These are phyloP conservation scores for Spergularia bocconei DNA, from an alignment of 148 eudicot genomes.

Conservation along the genomic window DNA sequence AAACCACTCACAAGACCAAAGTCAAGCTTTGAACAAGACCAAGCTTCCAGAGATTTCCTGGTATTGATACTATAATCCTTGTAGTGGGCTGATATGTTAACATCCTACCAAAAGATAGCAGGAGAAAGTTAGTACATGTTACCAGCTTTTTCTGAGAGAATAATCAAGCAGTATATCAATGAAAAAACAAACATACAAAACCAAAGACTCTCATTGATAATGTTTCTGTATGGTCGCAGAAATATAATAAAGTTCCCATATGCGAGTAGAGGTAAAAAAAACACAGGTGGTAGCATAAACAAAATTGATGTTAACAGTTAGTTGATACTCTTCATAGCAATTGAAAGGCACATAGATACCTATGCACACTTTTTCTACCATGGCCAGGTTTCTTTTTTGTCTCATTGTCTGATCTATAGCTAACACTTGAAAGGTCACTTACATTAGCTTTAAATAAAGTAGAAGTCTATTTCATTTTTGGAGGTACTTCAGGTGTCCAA, in stretches of 20 bases:
- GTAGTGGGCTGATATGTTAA: constrained; percentile 66
- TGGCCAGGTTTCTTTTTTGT: no score
- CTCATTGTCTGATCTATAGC: no score
- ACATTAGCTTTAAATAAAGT: no score
- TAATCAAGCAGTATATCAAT: constrained; percentile 10
- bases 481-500: no score
- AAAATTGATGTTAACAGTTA: no score
- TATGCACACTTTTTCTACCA: no score
- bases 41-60: constrained; percentile 86
- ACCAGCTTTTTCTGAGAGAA: not conserved
- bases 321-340: no score
- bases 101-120: constrained; percentile 44
- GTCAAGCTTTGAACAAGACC: constrained; percentile 80
- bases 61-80: constrained; percentile 60
- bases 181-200: constrained; percentile 8
- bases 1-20: constrained; percentile 78
- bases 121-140: not conserved
- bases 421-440: no score
- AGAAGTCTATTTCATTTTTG: no score
- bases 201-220: not conserved
- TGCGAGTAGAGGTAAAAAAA: not conserved
- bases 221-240: not conserved
- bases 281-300: no score
- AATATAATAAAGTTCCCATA: not conserved
- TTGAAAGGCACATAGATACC: no score